Evolutionary conservation across 164 flowering plant genomes (phyloP).

Genomic region (Euptelea pleiosperma): DNA sequence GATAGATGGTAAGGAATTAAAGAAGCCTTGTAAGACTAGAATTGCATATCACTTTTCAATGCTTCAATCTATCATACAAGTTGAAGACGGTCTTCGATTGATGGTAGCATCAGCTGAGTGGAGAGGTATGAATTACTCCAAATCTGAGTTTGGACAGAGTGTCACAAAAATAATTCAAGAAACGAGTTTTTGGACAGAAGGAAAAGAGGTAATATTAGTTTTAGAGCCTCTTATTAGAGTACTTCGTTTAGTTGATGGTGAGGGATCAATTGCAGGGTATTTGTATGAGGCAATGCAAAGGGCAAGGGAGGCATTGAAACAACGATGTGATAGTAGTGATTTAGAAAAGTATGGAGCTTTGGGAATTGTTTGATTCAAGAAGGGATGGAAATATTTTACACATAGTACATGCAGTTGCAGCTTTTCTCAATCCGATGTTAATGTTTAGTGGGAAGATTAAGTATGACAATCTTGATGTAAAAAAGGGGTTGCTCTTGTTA

Average conservation of each 20-base stretch:
- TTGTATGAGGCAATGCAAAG: conserved; percentile 25
- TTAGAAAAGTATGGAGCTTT: conserved; percentile 2
- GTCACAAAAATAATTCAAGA: conserved; percentile 6
- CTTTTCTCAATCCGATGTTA: conserved; percentile 20
- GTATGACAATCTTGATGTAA: conserved; percentile 13
- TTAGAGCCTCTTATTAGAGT: conserved; percentile 18
- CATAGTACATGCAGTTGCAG: conserved; percentile 25
- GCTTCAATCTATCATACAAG: conserved; percentile 23
- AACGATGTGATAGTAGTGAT: conserved; percentile 6
- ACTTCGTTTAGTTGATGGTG: conserved; percentile 19
- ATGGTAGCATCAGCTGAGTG: conserved; percentile 20
- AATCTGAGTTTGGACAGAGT: conserved; percentile 1
- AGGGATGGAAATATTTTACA: conserved; percentile 10
- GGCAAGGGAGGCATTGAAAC: conserved; percentile 10
- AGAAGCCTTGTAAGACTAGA: conserved; percentile 8
- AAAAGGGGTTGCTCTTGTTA: conserved; percentile 14
- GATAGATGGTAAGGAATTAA: conserved; percentile 17
- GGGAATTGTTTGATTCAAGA: conserved; percentile 11
- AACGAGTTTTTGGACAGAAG: conserved; percentile 15
- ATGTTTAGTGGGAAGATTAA: conserved; percentile 20
- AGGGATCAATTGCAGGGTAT: conserved; percentile 24
- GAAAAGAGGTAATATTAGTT: conserved; percentile 18
- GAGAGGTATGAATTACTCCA: neutral
- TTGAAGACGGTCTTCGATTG: conserved; percentile 7
- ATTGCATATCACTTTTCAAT: conserved; percentile 8